phyloP scores from a whole-genome alignment of 169 alveolate species.

The Cryptosporidium muris region DNA sequence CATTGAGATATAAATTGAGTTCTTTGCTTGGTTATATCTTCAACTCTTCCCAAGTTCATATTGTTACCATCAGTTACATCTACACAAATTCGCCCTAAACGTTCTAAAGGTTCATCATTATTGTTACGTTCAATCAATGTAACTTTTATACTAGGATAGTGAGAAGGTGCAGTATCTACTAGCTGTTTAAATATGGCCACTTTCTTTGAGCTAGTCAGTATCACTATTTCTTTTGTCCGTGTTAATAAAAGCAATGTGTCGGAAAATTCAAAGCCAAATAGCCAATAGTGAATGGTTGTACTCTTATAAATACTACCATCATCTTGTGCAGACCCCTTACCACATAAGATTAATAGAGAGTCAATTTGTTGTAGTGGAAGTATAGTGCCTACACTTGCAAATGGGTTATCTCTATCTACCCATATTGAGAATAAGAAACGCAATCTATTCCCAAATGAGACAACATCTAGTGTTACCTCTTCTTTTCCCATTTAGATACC shows the following conservation, averaged over 20 bases:
- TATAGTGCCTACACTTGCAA: conserved; percentile 15
- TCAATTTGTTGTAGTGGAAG: conserved; percentile 15
- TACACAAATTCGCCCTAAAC: neutral
- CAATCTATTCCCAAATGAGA: conserved; percentile 42
- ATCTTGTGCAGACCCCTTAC: conserved; percentile 67
- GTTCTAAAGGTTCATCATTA: conserved; percentile 40
- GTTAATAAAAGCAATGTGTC: conserved; percentile 85
- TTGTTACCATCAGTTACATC: neutral
- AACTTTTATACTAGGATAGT: conserved; percentile 4
- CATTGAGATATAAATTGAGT: conserved; percentile 68
- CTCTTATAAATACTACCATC: conserved; percentile 64
- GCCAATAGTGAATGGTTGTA: conserved; percentile 78
- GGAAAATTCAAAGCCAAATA: conserved; percentile 88
- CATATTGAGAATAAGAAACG: conserved; percentile 47
- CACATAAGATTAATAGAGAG: conserved; percentile 52
- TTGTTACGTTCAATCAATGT: conserved; percentile 37
- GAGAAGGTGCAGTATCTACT: conserved; percentile 7
- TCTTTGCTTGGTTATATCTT: conserved; percentile 19
- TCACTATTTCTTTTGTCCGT: conserved; percentile 79
- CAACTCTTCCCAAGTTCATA: conserved; percentile 27
- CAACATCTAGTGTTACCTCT: conserved; percentile 41
- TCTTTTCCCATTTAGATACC: conserved; percentile 40
- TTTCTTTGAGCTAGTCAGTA: conserved; percentile 86
- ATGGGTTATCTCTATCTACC: conserved; percentile 30
- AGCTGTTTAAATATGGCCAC: conserved; percentile 66